Evolutionary conservation across 148 eudicot species (phyloP).

Genomic region (Fagopyrum esculentum): DNA sequence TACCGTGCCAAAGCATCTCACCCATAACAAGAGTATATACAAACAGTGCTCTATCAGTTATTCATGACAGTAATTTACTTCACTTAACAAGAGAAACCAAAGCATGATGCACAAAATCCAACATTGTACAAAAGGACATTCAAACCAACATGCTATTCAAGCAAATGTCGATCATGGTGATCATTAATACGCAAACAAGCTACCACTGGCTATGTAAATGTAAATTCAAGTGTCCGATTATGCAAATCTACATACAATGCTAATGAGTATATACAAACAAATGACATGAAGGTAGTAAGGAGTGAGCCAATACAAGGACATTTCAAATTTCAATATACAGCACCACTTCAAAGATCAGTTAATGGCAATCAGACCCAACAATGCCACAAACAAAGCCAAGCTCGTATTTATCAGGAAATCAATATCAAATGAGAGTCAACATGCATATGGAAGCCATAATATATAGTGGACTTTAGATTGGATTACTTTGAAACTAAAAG

Average conservation of each 20-base stretch:
- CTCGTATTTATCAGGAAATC: background rate
- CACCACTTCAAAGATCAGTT: conserved; percentile 2
- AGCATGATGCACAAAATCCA: background rate
- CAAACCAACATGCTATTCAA: background rate
- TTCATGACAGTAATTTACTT: background rate
- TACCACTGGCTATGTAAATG: background rate
- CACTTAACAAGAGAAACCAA: background rate
- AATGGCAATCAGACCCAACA: background rate
- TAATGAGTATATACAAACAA: background rate
- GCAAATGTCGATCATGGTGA: background rate
- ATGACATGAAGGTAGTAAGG: background rate
- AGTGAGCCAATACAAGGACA: background rate
- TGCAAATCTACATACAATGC: background rate
- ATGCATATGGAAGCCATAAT: background rate
- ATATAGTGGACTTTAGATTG: background rate
- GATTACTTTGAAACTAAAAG: conserved; percentile 73
- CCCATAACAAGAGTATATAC: too few species aligned
- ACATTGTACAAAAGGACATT: background rate
- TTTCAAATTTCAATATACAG: conserved; percentile 7
- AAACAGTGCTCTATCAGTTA: background rate
- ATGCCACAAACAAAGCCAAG: background rate
- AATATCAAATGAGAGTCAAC: background rate
- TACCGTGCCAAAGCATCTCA: too few species aligned
- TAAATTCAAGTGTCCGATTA: background rate
- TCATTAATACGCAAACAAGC: background rate